Conservation (phyloP, 768 basidiomycete species). For the Kwoniella mangroviensis region DNA sequence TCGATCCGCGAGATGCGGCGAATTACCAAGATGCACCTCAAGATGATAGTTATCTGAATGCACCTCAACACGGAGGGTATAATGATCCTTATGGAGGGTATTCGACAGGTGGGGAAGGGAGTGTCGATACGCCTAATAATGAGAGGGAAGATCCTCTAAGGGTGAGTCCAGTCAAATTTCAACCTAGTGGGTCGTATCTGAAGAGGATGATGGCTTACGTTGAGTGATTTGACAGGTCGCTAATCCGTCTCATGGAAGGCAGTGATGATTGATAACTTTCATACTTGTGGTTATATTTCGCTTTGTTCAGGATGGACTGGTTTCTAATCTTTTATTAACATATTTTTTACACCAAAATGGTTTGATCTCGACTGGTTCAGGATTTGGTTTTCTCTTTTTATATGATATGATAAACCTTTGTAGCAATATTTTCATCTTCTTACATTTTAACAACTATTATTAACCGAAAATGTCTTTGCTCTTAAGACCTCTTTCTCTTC, state of each 20-base stretch:
- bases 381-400: no score
- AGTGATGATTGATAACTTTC: neutral
- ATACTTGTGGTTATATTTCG: no score
- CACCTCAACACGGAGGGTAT: conserved; percentile 23
- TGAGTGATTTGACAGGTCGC: conserved; percentile 32
- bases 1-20: conserved; percentile 41
- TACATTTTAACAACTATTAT: no score
- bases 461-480: no score
- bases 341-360: no score
- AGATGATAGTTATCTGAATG: conserved; percentile 12
- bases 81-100: conserved; percentile 42
- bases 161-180: conserved; percentile 35
- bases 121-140: conserved; percentile 39
- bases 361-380: no score
- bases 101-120: conserved; percentile 31
- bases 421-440: no score
- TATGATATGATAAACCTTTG: no score
- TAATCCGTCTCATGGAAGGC: conserved; percentile 31
- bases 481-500: no score
- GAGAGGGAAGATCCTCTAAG: conserved; percentile 46
- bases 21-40: conserved; percentile 36
- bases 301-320: no score
- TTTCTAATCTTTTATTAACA: no score
- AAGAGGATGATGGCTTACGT: neutral
- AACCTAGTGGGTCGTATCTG: neutral